phyloP scores from a whole-genome alignment of 371 early-diverging fungal genomes.

The Dinochytrium kinnereticum region DNA sequence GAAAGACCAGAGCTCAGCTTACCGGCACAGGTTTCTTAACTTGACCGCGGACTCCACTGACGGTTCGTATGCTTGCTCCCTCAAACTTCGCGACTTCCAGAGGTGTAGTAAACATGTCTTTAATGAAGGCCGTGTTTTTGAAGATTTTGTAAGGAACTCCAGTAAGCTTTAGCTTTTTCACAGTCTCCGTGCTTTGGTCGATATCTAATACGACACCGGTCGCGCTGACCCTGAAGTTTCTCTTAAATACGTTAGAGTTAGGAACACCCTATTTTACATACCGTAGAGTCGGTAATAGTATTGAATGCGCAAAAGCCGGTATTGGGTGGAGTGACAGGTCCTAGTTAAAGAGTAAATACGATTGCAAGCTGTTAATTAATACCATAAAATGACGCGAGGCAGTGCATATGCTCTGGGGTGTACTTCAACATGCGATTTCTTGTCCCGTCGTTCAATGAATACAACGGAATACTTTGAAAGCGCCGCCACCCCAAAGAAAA shows the following conservation, averaged over 20 bases:
- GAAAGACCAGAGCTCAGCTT: slow-evolving; percentile 23
- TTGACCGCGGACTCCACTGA: slow-evolving; percentile 98
- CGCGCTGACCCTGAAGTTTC: slow-evolving; percentile 92
- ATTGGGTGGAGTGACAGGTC: slow-evolving; percentile 85
- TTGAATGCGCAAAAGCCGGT: slow-evolving; percentile 96
- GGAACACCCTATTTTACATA: slow-evolving; percentile 35
- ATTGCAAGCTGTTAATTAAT: slow-evolving; percentile 40
- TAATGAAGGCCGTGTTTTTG: slow-evolving; percentile 98
- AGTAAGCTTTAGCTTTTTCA: slow-evolving; percentile 98
- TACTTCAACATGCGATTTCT: slow-evolving; percentile 98
- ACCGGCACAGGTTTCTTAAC: slow-evolving; percentile 89
- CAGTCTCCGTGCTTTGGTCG: slow-evolving; percentile 86
- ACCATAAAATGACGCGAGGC: slow-evolving; percentile 92
- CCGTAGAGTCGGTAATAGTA: slow-evolving; percentile 72
- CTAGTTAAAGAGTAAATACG: slow-evolving; percentile 13
- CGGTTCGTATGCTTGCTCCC: slow-evolving; percentile 95
- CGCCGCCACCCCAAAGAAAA: slow-evolving; percentile 99
- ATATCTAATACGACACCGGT: slow-evolving; percentile 95
- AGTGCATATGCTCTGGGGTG: slow-evolving; percentile 99
- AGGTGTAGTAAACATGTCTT: slow-evolving; percentile 98
- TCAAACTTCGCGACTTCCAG: slow-evolving; percentile 99
- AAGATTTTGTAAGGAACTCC: slow-evolving; percentile 94
- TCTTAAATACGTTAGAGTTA: slow-evolving; percentile 31
- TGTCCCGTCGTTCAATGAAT: slow-evolving; percentile 90
- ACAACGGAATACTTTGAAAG: slow-evolving; percentile 96